Evolutionary conservation across 495 filamentous ascomycete genomes (phyloP), one percentile per base, ranked within the genome.

Genomic region (Lophium mytilinum): DNA sequence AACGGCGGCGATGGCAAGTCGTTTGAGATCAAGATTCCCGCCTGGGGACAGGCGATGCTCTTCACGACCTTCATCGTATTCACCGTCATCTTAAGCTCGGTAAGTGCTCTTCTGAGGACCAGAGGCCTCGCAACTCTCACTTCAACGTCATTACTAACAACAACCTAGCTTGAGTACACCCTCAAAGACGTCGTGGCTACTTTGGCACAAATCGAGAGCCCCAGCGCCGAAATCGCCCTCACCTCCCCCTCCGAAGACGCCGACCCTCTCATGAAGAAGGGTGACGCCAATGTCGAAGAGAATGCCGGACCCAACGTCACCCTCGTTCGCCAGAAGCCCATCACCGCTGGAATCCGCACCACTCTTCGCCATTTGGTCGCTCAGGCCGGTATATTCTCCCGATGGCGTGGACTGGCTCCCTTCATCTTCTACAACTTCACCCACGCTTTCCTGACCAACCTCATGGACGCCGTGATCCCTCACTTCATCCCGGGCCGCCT

Each of bases 171-270:
- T 17, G 69, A 75, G 49, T 87, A 87, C 69, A 81, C 80, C 24
- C 78, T 84, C 57, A 76, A 76, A 37, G 58, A 74, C 37, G 75
- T 87, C 19, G 72, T 87, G 15, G 71, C 77, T 5, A 81, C 80
- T 9, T 73, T 88, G 15, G 76, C 83, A 47, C 77, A 78, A 55
- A 70, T 88, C 56, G 84, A 88, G 68, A 76, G 77, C 50, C 74
- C 83, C 35, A 79, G 80, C 57, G 77, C 81, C 10, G 75, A 80
- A 50, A 74, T 82, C 59, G 80, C 79, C 57, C 71, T 80, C 50
- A 65, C 57, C 39, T 46, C 41, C 10, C 30, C 55, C 15, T 50
- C 41, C 57, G 56, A 37, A 58, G 71, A 76, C 56, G 10, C 64
- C 24, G 70, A 70, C 18, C 56, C 62, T 4, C 36, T 63, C 24